These are phyloP conservation scores for Neurospora sp. DNA, from an alignment of 495 filamentous ascomycete genomes.

Conservation along the genomic window DNA sequence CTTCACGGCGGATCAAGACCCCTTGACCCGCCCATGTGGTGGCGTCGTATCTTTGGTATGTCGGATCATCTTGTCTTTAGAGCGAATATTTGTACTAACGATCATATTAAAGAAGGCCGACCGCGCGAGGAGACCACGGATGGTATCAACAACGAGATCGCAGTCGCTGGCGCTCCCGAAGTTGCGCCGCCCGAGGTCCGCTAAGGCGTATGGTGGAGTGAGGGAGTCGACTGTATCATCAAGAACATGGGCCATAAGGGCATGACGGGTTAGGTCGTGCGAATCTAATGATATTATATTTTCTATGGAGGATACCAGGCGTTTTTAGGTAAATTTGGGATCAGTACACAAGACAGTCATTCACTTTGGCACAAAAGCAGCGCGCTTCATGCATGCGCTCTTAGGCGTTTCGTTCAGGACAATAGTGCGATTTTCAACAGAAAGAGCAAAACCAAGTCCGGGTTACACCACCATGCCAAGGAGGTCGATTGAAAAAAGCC, in stretches of 20 bases:
- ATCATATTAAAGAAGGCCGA: constrained; percentile 24
- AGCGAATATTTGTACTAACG: neutral
- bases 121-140: constrained; percentile 36
- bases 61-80: neutral
- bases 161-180: constrained; percentile 31
- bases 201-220: constrained; percentile 1
- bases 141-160: constrained; percentile 42
- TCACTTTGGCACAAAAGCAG: neutral
- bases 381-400: neutral
- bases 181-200: constrained; percentile 22
- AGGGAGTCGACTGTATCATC: neutral
- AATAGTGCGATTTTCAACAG: neutral
- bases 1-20: constrained; percentile 78
- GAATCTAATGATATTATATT: neutral
- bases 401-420: neutral
- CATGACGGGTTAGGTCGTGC: neutral
- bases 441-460: neutral
- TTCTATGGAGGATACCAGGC: neutral
- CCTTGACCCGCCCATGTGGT: constrained; percentile 84
- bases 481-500: neutral
- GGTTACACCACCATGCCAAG: neutral
- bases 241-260: neutral
- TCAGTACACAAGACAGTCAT: neutral
- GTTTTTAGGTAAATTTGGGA: neutral
- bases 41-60: constrained; percentile 71